Base-by-base conservation (phyloP, 805 yeast genomes). In the Komagataella mondaviorum region DNA sequence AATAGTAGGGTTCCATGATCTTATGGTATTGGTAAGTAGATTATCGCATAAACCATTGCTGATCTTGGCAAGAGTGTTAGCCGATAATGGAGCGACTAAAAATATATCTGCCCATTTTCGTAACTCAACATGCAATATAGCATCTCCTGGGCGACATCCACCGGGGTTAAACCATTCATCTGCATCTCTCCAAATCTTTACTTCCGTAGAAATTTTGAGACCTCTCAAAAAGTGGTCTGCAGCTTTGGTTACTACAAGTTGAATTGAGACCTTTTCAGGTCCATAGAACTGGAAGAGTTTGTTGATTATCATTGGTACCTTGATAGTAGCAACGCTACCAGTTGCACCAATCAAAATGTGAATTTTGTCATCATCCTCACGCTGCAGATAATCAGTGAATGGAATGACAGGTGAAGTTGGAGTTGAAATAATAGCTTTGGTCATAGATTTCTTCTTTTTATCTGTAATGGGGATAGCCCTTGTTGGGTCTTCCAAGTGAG, bases 31-130 rank as follows among this genome's bases (percentile, higher is more conserved):
- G 4, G 98, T 91, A 52, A 93, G 71, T 56, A 91, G 70, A 65
- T 93, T 93, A 65, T 91, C 98, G 62, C 97, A 91, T 46, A 91
- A 72, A 0, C 99, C 99, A 53, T 88, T 71, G 0, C 96, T 82
- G 50, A 93, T 83, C 61, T 93, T 93, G 12, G 96, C 83, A 49
- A 91, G 70, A 0, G 98, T 85, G 65, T 93, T 93, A 5, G 98
- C 97, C 14, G 95, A 84, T 57, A 91, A 71, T 12, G 99, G 99
- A n/a, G 96, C 96, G 47, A 91, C 85, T 20, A 93, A 76, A 49
- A 93, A 72, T 46, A 93, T 81, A 67, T 91, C 97, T 1, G 98
- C 98, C 98, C 98, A 91, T 56, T 96, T 80, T 54, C 98, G 81
- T 54, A 91, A 72, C 68, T 93, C 98, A 57, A 91, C 89, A 68